Conservation (phyloP, 2,329 filamentous ascomycete genomes). For the Triangularia setosa region DNA sequence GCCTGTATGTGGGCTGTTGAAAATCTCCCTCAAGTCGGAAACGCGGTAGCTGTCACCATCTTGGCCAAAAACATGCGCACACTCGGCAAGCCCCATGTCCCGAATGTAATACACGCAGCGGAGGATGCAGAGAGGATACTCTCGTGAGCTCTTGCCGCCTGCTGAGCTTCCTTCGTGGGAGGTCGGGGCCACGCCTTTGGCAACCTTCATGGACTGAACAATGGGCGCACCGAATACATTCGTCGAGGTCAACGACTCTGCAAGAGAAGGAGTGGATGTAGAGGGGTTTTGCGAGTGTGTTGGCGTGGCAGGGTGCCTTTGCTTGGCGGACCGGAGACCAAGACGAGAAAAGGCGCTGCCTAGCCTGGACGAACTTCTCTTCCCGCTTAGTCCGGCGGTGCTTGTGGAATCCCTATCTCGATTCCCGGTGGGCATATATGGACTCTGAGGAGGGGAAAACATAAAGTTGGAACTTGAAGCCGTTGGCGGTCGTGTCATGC, state of each 20-base stretch:
- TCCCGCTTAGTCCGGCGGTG: background rate
- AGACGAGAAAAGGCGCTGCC: constrained; percentile 1
- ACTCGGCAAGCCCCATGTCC: constrained; percentile 31
- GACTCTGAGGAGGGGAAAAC: constrained; percentile 17
- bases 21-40: constrained; percentile 35
- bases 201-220: constrained; percentile 38
- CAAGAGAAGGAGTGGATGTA: constrained; percentile 21
- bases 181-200: constrained; percentile 37
- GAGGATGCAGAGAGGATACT: constrained; percentile 41
- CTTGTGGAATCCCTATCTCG: background rate
- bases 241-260: background rate
- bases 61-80: constrained; percentile 37
- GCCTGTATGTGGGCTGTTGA: constrained; percentile 32
- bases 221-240: constrained; percentile 33
- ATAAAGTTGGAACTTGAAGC: background rate
- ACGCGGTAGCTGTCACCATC: constrained; percentile 33
- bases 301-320: constrained; percentile 23
- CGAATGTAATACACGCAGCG: constrained; percentile 38
- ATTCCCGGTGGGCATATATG: background rate
- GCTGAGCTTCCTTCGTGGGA: constrained; percentile 33
- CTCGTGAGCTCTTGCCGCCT: constrained; percentile 31
- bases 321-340: constrained; percentile 17
- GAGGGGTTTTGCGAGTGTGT: constrained; percentile 25
- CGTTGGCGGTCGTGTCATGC: constrained; percentile 1
- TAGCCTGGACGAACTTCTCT: background rate